phyloP scores from a whole-genome alignment of 768 basidiomycete species.

The Pisolithus sp. region DNA sequence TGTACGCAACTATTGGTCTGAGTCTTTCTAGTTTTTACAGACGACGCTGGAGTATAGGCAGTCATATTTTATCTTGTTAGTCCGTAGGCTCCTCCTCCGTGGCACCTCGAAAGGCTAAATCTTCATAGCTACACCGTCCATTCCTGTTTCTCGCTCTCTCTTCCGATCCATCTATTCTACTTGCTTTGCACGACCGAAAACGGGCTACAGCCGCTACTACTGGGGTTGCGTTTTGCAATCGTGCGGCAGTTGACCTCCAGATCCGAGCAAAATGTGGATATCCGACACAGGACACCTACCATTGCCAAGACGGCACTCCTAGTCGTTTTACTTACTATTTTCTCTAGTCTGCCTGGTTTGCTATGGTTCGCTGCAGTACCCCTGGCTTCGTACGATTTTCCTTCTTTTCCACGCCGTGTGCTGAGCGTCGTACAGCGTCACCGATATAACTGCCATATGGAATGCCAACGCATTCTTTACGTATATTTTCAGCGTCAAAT shows the following conservation, averaged over 20 bases:
- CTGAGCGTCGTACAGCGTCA: constrained; percentile 43
- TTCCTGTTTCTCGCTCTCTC: constrained; percentile 67
- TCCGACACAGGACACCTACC: constrained; percentile 17
- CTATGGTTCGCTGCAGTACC: constrained; percentile 74
- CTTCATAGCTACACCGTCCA: constrained; percentile 76
- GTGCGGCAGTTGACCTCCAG: constrained; percentile 19
- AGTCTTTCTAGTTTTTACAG: constrained; percentile 62
- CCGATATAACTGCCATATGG: constrained; percentile 84
- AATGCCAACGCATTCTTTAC: constrained; percentile 91
- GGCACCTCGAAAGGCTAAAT: neutral
- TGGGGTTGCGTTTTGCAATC: constrained; percentile 46
- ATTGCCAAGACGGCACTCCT: constrained; percentile 29
- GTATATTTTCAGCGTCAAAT: constrained; percentile 75
- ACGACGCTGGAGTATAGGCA: constrained; percentile 71
- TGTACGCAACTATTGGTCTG: constrained; percentile 1
- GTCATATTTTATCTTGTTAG: constrained; percentile 85
- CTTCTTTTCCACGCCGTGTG: neutral
- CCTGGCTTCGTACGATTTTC: constrained; percentile 55
- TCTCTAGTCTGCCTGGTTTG: constrained; percentile 57
- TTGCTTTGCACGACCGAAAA: constrained; percentile 46
- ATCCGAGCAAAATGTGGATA: constrained; percentile 10
- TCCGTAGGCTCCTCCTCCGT: neutral
- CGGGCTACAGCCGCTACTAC: constrained; percentile 43
- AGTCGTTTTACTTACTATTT: constrained; percentile 26
- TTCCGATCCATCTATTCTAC: constrained; percentile 75